Evolutionary conservation across 2,329 filamentous ascomycete species (phyloP).

Genomic region (Lachnellula occidentalis): DNA sequence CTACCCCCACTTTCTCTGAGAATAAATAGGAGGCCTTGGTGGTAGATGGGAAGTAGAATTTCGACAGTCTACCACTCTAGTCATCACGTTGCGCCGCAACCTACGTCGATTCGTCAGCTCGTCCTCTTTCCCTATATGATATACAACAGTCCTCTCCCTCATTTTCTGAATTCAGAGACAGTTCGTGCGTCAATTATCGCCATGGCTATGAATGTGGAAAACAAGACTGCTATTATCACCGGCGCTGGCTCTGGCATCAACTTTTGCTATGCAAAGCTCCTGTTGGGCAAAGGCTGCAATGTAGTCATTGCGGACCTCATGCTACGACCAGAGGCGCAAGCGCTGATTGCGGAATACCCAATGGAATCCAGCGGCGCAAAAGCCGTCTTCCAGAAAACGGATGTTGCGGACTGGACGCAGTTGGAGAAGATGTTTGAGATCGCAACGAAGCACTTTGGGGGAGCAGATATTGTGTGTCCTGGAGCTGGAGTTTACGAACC

Average conservation of each 20-base stretch:
- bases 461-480: conserved; percentile 36
- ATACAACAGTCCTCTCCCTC: background rate
- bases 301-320: conserved; percentile 41
- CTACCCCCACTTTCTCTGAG: too few species aligned
- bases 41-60: too few species aligned
- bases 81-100: too few species aligned
- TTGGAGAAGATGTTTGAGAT: conserved; percentile 33
- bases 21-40: too few species aligned
- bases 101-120: background rate
- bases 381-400: conserved; percentile 39
- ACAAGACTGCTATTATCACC: conserved; percentile 47
- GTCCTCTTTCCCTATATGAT: background rate
- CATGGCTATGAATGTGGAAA: conserved; percentile 34
- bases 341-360: conserved; percentile 23
- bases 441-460: conserved; percentile 34
- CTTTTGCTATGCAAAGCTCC: conserved; percentile 38
- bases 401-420: conserved; percentile 40
- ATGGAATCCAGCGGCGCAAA: conserved; percentile 15
- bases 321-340: conserved; percentile 38
- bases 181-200: background rate
- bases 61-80: too few species aligned
- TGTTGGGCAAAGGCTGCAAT: conserved; percentile 39
- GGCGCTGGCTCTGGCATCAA: conserved; percentile 51
- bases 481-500: conserved; percentile 45
- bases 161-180: background rate